phyloP scores from a whole-genome alignment of 768 basidiomycete genomes.

The Rossbeevera mucosa region DNA sequence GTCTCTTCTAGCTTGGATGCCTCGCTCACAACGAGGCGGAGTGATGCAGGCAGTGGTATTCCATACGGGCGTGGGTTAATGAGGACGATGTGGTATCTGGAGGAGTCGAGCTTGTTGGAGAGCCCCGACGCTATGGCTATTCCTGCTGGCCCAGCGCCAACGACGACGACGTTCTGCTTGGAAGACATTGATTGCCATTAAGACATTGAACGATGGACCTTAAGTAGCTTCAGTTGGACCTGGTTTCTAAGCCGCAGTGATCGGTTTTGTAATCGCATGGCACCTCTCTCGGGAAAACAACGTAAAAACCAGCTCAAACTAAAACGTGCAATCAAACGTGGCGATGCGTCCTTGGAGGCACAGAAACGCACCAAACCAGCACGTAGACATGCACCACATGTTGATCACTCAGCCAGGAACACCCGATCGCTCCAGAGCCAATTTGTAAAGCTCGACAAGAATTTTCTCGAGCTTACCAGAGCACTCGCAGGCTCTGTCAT shows the following conservation, averaged over 20 bases:
- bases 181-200: conserved; percentile 8
- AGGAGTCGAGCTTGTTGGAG: conserved; percentile 45
- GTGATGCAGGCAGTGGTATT: conserved; percentile 44
- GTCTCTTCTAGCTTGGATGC: conserved; percentile 37
- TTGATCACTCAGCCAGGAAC: conserved; percentile 34
- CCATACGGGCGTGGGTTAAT: conserved; percentile 49
- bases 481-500: conserved; percentile 48
- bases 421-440: conserved; percentile 58
- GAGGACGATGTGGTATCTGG: conserved; percentile 49
- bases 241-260: background rate
- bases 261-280: conserved; percentile 15
- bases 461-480: conserved; percentile 59
- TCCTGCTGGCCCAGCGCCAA: conserved; percentile 53
- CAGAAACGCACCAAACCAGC: conserved; percentile 8
- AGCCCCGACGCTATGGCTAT: conserved; percentile 42
- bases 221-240: no score
- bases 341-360: conserved; percentile 41
- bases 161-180: conserved; percentile 45
- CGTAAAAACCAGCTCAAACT: conserved; percentile 70
- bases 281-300: conserved; percentile 50
- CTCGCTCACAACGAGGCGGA: conserved; percentile 47
- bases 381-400: conserved; percentile 4
- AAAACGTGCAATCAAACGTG: conserved; percentile 82
- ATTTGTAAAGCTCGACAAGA: conserved; percentile 57
- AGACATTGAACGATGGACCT: no score